A percentile compares a stretch with the other conserved stretches of the same genome.
These are phyloP conservation scores for Halophytophthora batemanensis DNA, from an alignment of 352 stramenopile genomes.

Conservation along the genomic window DNA sequence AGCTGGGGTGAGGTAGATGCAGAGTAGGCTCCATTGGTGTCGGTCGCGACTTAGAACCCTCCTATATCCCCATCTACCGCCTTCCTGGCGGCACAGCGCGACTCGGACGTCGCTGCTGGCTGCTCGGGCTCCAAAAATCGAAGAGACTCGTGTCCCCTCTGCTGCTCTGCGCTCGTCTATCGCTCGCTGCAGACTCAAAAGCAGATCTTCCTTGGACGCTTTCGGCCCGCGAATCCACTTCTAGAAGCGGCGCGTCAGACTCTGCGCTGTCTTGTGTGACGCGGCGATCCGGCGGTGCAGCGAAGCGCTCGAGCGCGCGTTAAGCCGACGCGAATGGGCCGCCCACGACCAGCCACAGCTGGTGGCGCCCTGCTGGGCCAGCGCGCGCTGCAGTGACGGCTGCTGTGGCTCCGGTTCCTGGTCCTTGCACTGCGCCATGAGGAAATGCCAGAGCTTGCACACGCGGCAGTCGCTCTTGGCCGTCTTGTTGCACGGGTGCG, in stretches of 20 bases:
- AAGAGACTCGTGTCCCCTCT: constrained; percentile 10
- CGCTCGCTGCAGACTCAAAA: not conserved
- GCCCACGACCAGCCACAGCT: constrained; percentile 11
- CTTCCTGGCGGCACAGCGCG: constrained; percentile 4
- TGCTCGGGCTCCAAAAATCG: constrained; percentile 11
- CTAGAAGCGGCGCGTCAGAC: constrained; percentile 30
- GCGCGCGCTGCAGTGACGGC: constrained; percentile 7
- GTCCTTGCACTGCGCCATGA: constrained; percentile 30
- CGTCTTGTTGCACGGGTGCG: constrained; percentile 39
- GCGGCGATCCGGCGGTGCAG: constrained; percentile 23
- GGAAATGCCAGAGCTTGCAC: constrained; percentile 74
- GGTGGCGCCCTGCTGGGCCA: constrained; percentile 11
- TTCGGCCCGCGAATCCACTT: not conserved
- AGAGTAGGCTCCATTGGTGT: constrained; percentile 11
- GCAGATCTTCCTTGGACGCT: too few species aligned
- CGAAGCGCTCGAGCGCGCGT: constrained; percentile 9
- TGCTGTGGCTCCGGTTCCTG: constrained; percentile 6
- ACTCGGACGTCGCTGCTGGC: constrained; percentile 8
- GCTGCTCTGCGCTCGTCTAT: constrained; percentile 3
- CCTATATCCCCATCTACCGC: constrained; percentile 5
- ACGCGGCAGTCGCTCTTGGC: constrained; percentile 48
- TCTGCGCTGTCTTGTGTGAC: constrained; percentile 27
- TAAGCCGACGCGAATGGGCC: constrained; percentile 4
- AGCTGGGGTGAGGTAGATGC: constrained; percentile 3
- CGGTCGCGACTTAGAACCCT: constrained; percentile 5